Evolutionary conservation across 179 eudicot genomes (phyloP).

Genomic region (Spergularia azorica): DNA sequence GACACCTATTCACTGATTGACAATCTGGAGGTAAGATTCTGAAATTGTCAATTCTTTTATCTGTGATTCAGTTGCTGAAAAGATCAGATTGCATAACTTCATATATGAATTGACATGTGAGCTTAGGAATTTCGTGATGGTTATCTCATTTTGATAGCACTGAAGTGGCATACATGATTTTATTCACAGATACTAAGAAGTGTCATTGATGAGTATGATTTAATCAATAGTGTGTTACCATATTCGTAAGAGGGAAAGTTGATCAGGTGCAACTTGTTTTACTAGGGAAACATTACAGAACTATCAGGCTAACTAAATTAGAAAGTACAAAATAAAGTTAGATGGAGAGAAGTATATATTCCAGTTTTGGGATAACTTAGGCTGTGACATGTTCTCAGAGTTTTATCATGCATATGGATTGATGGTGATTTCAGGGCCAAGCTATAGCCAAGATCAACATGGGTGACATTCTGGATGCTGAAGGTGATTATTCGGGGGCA

Average conservation of each 20-base stretch:
- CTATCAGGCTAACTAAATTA: not conserved
- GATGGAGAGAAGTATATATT: not conserved
- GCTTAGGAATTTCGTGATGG: not conserved
- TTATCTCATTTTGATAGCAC: not conserved
- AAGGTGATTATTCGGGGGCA: constrained; percentile 71
- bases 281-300: not conserved
- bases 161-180: not conserved
- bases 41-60: not conserved
- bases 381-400: not conserved
- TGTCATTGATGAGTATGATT: not conserved
- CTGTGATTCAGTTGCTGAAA: constrained; percentile 14
- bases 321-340: not conserved
- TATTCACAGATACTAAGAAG: not conserved
- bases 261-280: not conserved
- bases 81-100: not conserved
- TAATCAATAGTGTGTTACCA: not conserved
- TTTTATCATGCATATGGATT: not conserved
- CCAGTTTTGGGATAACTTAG: not conserved
- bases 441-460: constrained; percentile 81
- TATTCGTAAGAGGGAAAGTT: not conserved
- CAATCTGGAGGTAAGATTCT: constrained; percentile 70
- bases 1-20: constrained; percentile 61
- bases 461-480: constrained; percentile 72
- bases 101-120: not conserved
- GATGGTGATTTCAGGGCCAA: constrained; percentile 75